Percentiles rank a stretch among this genome's conserved stretches.
Evolutionary conservation across 306 rosid species (phyloP).

Genomic region (Malus domestica): DNA sequence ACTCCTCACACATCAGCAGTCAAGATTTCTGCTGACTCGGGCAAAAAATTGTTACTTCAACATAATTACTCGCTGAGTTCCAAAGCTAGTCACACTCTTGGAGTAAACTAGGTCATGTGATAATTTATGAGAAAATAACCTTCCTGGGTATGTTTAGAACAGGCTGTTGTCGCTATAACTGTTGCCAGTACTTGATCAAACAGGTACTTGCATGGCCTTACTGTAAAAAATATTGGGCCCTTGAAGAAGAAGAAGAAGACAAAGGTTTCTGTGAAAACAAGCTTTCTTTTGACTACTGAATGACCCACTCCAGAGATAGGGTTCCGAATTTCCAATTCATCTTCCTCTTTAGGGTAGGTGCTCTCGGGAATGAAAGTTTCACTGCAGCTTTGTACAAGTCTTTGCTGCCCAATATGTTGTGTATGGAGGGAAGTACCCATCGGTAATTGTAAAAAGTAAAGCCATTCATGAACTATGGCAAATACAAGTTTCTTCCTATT

Average conservation of each 20-base stretch:
- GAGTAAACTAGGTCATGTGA: slow-evolving; percentile 31
- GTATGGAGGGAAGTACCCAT: background rate
- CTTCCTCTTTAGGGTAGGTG: background rate
- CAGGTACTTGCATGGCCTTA: background rate
- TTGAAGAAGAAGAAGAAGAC: background rate
- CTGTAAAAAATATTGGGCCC: background rate
- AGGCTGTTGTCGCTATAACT: background rate
- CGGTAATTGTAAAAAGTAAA: background rate
- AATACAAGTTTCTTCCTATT: background rate
- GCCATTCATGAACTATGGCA: background rate
- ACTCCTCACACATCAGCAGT: background rate
- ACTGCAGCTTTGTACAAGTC: background rate
- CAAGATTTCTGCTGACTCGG: background rate
- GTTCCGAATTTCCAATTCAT: background rate
- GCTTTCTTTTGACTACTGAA: background rate
- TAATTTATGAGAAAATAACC: slow-evolving; percentile 24
- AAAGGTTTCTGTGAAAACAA: background rate
- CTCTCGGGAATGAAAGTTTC: slow-evolving; percentile 3
- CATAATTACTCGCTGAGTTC: slow-evolving; percentile 9
- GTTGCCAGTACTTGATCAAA: background rate
- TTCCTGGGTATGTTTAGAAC: background rate
- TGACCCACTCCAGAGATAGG: background rate
- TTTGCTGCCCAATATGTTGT: background rate
- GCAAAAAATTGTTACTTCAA: background rate
- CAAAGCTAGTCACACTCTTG: slow-evolving; percentile 28